Evolutionary conservation across 2,329 filamentous ascomycete species (phyloP), one percentile per base, ranked within the genome.

Genomic region (Furcasterigmium sp.): DNA sequence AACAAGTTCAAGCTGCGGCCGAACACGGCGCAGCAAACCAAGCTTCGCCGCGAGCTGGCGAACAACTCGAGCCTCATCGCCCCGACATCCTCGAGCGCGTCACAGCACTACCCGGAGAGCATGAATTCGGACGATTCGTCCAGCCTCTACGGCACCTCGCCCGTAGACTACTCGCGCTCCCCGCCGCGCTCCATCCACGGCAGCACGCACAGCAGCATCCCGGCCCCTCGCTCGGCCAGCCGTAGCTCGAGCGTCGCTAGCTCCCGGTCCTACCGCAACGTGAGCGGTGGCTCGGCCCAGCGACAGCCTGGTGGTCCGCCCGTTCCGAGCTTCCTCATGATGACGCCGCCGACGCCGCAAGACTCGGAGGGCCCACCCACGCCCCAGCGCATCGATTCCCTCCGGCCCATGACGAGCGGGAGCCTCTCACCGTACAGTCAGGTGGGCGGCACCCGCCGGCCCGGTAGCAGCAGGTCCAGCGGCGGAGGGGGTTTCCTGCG

Each of bases 1-100:
- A 98, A 98, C 74, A 98, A 98, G 61, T 87, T 98, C 65, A 87
- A 89, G 57, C 88, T 95, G 59, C 82, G 90, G 4, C 91, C 91
- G 2, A 87, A 73, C 50, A 87, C 82, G 41, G 83, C 87, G 46
- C 87, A 93, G 59, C 83, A 88, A 56, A 85, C 75, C 56, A 83
- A 85, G 49, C 75, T 94, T 26, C 81, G 91, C 34, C 32, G 32
- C n/a, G 90, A 96, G 61, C 72, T 95, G 45, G 89, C 87, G n/a
- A 91, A 80, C 46, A 87, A 80, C 55, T 85, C 82, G 28, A 81
- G 85, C 17, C 71, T 91, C 49, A 75, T 72, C 20, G 66, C 74
- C 3, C 73, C 68, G 8, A 66, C 69, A 21, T 53, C 54, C 3
- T 52, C 64, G 13, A 11, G 7, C 29, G 23, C 8, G 9, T 18